Evolutionary conservation across 768 basidiomycete species (phyloP), one percentile per base, ranked within the genome.

Genomic region (Mrakia frigida): DNA sequence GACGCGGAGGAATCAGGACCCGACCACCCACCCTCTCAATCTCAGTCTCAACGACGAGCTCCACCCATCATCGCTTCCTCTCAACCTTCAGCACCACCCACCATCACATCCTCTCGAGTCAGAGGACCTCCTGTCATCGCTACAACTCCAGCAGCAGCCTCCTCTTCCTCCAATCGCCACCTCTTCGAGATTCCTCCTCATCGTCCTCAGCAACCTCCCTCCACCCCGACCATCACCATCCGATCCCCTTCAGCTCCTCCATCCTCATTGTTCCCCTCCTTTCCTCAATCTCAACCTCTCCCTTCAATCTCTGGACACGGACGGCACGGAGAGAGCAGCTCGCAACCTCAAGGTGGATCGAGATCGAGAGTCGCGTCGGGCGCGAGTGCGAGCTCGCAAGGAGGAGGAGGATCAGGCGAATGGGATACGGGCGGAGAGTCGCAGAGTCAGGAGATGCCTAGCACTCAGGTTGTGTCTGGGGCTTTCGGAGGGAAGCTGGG

Each of bases 391-490:
- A 69, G 35, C 35, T 56, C 25, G n/a, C 37, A 37, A 21, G 31
- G 56, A 39, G 53, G 53, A 67, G 11, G 37, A 70, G 53, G 53
- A 39, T 25, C 3, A 6, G 10, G 35, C 18, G n/a, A 21, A 4
- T 31, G 68, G 53, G 33, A 68, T 25, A 41, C 23, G 3, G 35
- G 23, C 43, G 65, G 25, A n/a, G 65, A 68, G 35, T 39, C 35
- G 35, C 65, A 68, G 63, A 65, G 31, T 31, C 33, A 65, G 3
- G 37, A 39, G 18, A 21, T 67, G 1, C 37, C 71, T 18, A 71
- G 61, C 23, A 77, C 76, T 25, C 76, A 77, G 23, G 39, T 73
- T 11, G 25, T 77, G 13, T 46, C 76, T 23, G 70, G 72, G 10
- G 53, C 70, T 5, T 68, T 56, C 28, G 76, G 76, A 18, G 76